Evolutionary conservation across 2,329 filamentous ascomycete genomes (phyloP), one percentile per base, ranked within the genome.

Genomic region (Apiospora arundinis): DNA sequence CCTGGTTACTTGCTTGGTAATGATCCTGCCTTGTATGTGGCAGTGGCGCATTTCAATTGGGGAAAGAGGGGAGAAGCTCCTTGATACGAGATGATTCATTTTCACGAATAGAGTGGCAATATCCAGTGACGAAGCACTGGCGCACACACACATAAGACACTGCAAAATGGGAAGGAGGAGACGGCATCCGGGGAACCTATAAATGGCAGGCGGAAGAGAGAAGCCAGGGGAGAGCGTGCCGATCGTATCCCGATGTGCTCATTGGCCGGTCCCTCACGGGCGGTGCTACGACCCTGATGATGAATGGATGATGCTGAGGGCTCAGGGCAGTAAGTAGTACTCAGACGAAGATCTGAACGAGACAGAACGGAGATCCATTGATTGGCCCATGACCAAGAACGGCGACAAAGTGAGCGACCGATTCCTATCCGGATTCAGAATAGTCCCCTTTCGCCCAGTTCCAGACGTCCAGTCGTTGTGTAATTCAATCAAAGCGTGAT

Each of bases 161-260:
- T 40, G 8, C 25, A 32, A 21, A 49, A 42, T 16, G 28, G 49
- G 28, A 18, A 60, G 0, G 49, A 28, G 52, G 25, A 37, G 14
- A 16, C 16, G 32, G 32, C 32, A 63, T n/a, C 56, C 56, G 56
- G 23, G 49, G 56, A 18, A 60, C 28, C 56, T 63, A 63, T 63
- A 12, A 63, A 63, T 63, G 56, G 56, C 56, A 63, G 56, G 56
- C 56, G 56, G 56, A 63, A 63, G 32, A 40, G 56, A 63, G 18
- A 21, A 12, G 40, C 40, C 18, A 32, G 25, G 3, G 23, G n/a
- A 23, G 48, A 16, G 48, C n/a, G 12, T 12, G 56, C 32, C 56
- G 56, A 63, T 63, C 56, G 32, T 63, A 63, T 21, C 56, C 56
- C 32, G 56, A 63, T 63, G 9, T 63, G 56, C 56, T 40, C 28